Percentiles rank a stretch among this genome's conserved stretches.
Conservation (phyloP, 257 asterid species). For the Ajuga chamaepitys region DNA sequence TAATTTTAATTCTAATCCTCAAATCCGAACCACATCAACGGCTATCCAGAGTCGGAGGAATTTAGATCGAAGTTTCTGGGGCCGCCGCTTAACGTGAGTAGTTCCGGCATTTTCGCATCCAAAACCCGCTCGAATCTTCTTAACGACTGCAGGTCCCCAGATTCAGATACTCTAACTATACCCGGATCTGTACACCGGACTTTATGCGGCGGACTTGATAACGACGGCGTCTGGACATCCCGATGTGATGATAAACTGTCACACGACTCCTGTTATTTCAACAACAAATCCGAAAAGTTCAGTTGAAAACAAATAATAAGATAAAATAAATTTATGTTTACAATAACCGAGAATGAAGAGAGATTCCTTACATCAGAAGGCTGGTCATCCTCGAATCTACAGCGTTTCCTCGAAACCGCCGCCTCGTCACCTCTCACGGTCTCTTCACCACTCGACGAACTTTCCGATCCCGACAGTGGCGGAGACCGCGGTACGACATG, state of each 20-base stretch:
- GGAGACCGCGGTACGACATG: slow-evolving; percentile 20
- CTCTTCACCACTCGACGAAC: slow-evolving; percentile 20
- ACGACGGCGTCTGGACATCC: neutral
- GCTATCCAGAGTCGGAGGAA: neutral
- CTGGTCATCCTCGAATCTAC: slow-evolving; percentile 16
- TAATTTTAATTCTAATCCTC: neutral
- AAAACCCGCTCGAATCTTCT: neutral
- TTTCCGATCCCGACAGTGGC: slow-evolving; percentile 18
- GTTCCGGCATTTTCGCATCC: neutral
- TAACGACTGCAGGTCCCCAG: neutral
- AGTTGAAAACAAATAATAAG: neutral
- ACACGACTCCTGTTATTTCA: slow-evolving; percentile 13
- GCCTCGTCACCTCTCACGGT: neutral
- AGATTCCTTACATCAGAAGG: slow-evolving; percentile 16
- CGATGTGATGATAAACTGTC: neutral
- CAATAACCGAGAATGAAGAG: neutral
- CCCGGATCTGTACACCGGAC: neutral
- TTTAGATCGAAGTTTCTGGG: slow-evolving; percentile 8
- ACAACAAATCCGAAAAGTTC: neutral
- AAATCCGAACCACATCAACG: slow-evolving; percentile 1
- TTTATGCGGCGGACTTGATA: neutral
- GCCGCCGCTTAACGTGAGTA: neutral
- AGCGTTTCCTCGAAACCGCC: slow-evolving; percentile 13
- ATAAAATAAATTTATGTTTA: neutral
- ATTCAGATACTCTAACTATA: neutral